These are phyloP conservation scores for Aspergillus fijiensis DNA, from an alignment of 2,329 filamentous ascomycete genomes.

Conservation along the genomic window DNA sequence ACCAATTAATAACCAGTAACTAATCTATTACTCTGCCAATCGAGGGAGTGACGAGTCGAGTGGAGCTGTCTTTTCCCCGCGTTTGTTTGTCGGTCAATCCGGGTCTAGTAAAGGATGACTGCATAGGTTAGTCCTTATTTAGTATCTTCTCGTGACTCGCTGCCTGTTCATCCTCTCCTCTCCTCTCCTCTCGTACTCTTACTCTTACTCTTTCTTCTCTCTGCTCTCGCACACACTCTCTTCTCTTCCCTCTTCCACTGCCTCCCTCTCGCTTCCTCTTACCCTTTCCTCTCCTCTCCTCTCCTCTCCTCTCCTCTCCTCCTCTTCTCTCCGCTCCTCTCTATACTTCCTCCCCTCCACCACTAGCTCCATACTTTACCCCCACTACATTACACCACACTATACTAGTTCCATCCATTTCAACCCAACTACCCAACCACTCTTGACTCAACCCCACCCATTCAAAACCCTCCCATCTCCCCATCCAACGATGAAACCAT, in stretches of 20 bases:
- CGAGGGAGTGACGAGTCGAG: neutral
- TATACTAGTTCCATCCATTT: neutral
- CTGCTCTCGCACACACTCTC: neutral
- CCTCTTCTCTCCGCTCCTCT: conserved; percentile 1
- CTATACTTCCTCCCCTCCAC: conserved; percentile 7
- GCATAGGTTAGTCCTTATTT: neutral
- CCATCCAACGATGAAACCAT: conserved; percentile 23
- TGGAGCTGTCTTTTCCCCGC: neutral
- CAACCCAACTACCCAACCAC: neutral
- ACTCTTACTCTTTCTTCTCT: neutral
- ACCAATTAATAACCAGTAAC: too few species aligned
- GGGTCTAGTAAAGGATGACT: neutral
- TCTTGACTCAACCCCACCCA: conserved; percentile 1
- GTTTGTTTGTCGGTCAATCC: neutral
- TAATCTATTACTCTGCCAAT: too few species aligned
- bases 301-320: conserved; percentile 3
- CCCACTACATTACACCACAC: too few species aligned
- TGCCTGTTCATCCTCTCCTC: neutral
- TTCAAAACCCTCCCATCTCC: conserved; percentile 4
- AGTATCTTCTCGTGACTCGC: neutral
- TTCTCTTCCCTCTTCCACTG: neutral
- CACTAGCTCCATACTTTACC: neutral
- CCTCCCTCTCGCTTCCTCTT: neutral
- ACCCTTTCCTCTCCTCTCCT: neutral
- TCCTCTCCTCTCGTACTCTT: neutral